A percentile compares a stretch with the other conserved stretches of the same genome.
Conservation (phyloP, 768 basidiomycete species). For the Phaeotremella skinneri region DNA sequence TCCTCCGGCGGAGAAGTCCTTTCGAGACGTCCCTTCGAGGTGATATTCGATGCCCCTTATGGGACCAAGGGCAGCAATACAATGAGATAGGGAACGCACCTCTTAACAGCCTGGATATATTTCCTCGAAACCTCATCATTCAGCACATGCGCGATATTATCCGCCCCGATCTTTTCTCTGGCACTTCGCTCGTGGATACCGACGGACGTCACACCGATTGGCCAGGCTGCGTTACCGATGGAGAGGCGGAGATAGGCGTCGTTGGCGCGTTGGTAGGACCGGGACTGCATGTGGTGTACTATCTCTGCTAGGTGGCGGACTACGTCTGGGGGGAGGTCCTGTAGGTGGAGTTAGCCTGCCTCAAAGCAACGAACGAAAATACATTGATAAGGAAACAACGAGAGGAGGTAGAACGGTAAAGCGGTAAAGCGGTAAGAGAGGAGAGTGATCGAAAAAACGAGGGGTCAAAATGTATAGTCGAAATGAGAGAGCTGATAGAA, state of each 20-base stretch:
- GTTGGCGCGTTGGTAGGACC: conserved; percentile 92
- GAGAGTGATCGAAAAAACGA: neutral
- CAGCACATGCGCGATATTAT: conserved; percentile 95
- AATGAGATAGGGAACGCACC: conserved; percentile 55
- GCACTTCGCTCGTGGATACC: conserved; percentile 98
- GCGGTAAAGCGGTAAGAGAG: neutral
- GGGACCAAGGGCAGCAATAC: neutral
- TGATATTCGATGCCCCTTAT: neutral
- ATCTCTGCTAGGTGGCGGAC: conserved; percentile 84
- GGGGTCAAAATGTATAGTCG: neutral
- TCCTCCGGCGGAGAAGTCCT: neutral
- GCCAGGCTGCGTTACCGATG: conserved; percentile 99
- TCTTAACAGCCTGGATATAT: conserved; percentile 95
- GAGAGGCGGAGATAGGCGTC: conserved; percentile 95
- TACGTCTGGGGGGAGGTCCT: conserved; percentile 79
- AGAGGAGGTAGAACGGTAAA: conserved; percentile 1
- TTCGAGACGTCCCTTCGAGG: conserved; percentile 3
- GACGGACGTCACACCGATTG: conserved; percentile 99
- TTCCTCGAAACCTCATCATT: conserved; percentile 99
- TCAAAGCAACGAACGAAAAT: neutral
- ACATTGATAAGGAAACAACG: neutral
- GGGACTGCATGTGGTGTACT: conserved; percentile 91
- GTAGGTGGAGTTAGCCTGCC: neutral
- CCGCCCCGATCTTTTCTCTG: conserved; percentile 94
- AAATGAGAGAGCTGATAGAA: too few species aligned